phyloP scores from a whole-genome alignment of 2,329 filamentous ascomycete species.

The Stemphylium beticola region DNA sequence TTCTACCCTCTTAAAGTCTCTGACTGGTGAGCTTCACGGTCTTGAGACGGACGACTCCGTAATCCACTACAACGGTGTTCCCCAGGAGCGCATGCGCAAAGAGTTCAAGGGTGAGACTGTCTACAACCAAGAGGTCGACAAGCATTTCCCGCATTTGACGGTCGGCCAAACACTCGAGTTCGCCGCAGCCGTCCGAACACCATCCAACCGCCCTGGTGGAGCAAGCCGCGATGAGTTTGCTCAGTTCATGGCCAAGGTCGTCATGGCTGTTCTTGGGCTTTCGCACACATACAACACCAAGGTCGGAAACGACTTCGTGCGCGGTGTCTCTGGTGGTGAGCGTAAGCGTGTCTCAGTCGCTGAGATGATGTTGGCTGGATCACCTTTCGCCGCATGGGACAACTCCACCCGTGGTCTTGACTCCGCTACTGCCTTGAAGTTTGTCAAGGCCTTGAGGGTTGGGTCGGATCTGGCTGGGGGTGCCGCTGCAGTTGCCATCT shows the following conservation, averaged over 20 bases:
- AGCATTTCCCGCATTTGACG: conserved; percentile 64
- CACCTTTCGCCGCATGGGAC: conserved; percentile 53
- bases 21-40: conserved; percentile 66
- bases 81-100: conserved; percentile 52
- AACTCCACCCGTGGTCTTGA: conserved; percentile 52
- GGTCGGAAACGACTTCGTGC: conserved; percentile 64
- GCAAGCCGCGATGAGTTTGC: conserved; percentile 53
- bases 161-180: conserved; percentile 64
- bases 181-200: conserved; percentile 60
- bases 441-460: conserved; percentile 60
- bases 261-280: conserved; percentile 62
- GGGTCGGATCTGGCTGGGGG: conserved; percentile 58
- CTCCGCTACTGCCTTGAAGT: conserved; percentile 63
- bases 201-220: conserved; percentile 48
- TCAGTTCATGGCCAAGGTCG: conserved; percentile 56
- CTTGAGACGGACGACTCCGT: conserved; percentile 60
- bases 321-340: conserved; percentile 67
- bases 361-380: conserved; percentile 55
- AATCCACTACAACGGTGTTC: conserved; percentile 67
- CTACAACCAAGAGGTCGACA: conserved; percentile 57
- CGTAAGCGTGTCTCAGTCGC: conserved; percentile 67
- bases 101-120: conserved; percentile 56
- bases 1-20: conserved; percentile 67
- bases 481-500: conserved; percentile 64
- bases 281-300: conserved; percentile 63